These are phyloP conservation scores for Hygrophorus russula DNA, from an alignment of 768 basidiomycete species.

Conservation along the genomic window DNA sequence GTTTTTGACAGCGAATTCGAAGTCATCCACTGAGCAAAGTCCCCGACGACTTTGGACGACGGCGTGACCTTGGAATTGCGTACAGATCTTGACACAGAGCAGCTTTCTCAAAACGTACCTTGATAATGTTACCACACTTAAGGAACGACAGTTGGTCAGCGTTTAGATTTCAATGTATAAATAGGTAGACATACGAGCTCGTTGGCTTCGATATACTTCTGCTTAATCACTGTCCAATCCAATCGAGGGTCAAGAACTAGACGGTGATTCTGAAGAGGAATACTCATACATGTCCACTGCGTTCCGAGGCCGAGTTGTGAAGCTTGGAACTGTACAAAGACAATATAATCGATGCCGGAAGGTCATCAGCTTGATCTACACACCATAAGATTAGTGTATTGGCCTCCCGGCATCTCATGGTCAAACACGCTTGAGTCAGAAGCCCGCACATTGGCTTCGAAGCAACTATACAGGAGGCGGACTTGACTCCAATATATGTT, in stretches of 20 bases:
- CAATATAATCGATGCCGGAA: slow-evolving; percentile 9
- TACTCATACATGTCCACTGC: slow-evolving; percentile 72
- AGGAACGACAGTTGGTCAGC: slow-evolving; percentile 3
- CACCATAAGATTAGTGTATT: slow-evolving; percentile 91
- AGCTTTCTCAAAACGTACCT: slow-evolving; percentile 28
- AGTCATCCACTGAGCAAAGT: slow-evolving; percentile 99
- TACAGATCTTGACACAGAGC: slow-evolving; percentile 1
- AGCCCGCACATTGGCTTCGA: slow-evolving; percentile 95
- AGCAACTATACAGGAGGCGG: slow-evolving; percentile 88
- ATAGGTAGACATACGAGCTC: slow-evolving; percentile 51
- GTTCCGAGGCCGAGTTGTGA: slow-evolving; percentile 93
- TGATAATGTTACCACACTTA: slow-evolving; percentile 95
- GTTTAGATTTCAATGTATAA: slow-evolving; percentile 3
- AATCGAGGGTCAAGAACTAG: slow-evolving; percentile 8
- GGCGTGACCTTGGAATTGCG: slow-evolving; percentile 67
- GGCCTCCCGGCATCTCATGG: slow-evolving; percentile 99
- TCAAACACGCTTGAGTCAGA: slow-evolving; percentile 98
- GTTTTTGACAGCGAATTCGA: slow-evolving; percentile 83
- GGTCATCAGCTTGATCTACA: slow-evolving; percentile 13
- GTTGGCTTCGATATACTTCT: slow-evolving; percentile 98
- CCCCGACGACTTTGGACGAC: slow-evolving; percentile 97
- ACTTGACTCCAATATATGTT: slow-evolving; percentile 99
- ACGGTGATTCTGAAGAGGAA: slow-evolving; percentile 5
- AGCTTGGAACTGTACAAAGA: slow-evolving; percentile 80
- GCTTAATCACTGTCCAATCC: slow-evolving; percentile 68